phyloP scores from a whole-genome alignment of 31 red algal species.

The Odonthalia washingtoniensis region DNA sequence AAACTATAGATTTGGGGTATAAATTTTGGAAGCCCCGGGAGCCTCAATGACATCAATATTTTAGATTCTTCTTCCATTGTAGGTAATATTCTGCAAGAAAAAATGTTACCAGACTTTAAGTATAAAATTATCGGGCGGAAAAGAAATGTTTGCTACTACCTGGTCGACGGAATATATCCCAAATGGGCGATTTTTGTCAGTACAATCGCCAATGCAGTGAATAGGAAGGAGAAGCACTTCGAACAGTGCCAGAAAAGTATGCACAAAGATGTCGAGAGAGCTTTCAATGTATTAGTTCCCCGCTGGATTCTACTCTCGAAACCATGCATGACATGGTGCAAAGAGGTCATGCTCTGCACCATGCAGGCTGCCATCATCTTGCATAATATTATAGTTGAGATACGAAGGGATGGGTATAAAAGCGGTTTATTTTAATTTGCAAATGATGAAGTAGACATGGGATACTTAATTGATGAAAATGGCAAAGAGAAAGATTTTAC shows the following conservation, averaged over 20 bases:
- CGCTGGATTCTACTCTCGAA: constrained; percentile 13
- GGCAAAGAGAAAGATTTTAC: too few species aligned
- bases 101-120: background rate
- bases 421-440: background rate
- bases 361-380: constrained; percentile 39
- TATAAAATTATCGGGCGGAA: constrained; percentile 28
- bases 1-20: constrained; percentile 52
- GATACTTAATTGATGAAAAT: too few species aligned
- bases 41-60: constrained; percentile 49
- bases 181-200: too few species aligned
- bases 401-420: background rate
- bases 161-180: too few species aligned
- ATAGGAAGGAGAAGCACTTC: too few species aligned
- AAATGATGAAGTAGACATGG: too few species aligned
- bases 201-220: too few species aligned
- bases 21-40: constrained; percentile 45
- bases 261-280: constrained; percentile 46
- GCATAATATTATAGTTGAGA: constrained; percentile 53
- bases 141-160: constrained; percentile 9
- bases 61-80: too few species aligned
- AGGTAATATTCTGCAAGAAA: constrained; percentile 6
- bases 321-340: constrained; percentile 26
- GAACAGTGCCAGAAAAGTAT: too few species aligned
- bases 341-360: constrained; percentile 7
- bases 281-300: constrained; percentile 29